Conservation (phyloP, 2,329 filamentous ascomycete species). For the Zymoseptoria tritici region DNA sequence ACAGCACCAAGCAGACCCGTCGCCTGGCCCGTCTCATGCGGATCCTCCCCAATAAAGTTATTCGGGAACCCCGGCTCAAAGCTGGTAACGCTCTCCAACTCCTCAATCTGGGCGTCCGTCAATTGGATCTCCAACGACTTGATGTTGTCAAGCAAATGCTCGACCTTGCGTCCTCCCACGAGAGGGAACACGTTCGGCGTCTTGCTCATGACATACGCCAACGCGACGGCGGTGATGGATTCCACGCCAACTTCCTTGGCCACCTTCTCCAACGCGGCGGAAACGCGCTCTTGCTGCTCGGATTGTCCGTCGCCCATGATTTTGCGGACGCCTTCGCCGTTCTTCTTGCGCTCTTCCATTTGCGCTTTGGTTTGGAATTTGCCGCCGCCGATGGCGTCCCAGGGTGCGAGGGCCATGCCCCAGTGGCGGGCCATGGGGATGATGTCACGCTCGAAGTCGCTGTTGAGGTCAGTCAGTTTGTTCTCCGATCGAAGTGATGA, state of each 20-base stretch:
- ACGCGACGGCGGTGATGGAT: constrained; percentile 33
- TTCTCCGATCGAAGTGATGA: not conserved
- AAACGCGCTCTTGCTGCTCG: constrained; percentile 46
- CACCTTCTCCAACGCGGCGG: constrained; percentile 53
- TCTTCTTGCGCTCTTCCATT: constrained; percentile 37
- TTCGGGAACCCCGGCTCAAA: constrained; percentile 64
- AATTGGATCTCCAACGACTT: constrained; percentile 57
- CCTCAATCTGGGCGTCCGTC: constrained; percentile 53
- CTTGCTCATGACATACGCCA: constrained; percentile 69
- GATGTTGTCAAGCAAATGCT: constrained; percentile 64
- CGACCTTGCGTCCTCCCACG: constrained; percentile 58
- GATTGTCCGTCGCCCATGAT: constrained; percentile 19
- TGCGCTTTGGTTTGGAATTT: constrained; percentile 39
- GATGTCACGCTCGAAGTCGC: constrained; percentile 40
- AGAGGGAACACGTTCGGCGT: constrained; percentile 45
- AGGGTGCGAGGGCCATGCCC: constrained; percentile 44
- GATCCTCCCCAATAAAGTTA: constrained; percentile 45
- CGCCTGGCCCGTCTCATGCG: constrained; percentile 22
- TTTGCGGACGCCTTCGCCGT: constrained; percentile 27
- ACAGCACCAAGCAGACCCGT: constrained; percentile 19
- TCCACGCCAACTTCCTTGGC: constrained; percentile 47
- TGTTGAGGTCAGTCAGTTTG: not conserved
- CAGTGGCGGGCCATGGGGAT: constrained; percentile 38
- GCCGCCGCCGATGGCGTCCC: constrained; percentile 46
- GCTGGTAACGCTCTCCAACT: constrained; percentile 54